These are phyloP conservation scores for Phytophthora sp. DNA, from an alignment of 352 stramenopile species.

Conservation along the genomic window DNA sequence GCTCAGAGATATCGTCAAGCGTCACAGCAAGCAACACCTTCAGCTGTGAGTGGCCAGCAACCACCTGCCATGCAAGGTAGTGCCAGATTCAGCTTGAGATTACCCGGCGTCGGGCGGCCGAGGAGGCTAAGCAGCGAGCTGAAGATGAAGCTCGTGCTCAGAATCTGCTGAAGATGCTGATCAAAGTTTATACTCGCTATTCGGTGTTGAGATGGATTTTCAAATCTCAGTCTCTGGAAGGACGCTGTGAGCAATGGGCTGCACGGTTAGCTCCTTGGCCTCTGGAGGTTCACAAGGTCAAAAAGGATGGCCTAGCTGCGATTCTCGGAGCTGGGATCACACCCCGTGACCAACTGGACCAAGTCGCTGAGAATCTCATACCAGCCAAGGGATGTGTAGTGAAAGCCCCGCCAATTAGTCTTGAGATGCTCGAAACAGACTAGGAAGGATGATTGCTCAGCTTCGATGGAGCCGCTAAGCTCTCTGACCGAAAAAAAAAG, in stretches of 20 bases:
- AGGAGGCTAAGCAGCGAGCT: too few species aligned
- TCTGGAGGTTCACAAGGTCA: neutral
- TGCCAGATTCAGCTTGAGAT: too few species aligned
- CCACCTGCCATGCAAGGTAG: too few species aligned
- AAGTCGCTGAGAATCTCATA: constrained; percentile 1
- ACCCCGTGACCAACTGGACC: neutral
- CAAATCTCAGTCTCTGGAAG: neutral
- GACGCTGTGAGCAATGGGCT: neutral
- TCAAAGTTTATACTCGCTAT: neutral
- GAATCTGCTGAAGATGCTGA: too few species aligned
- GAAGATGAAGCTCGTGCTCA: too few species aligned
- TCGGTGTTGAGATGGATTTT: neutral
- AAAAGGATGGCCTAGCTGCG: neutral
- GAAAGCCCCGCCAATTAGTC: constrained; percentile 1
- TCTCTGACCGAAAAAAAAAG: neutral
- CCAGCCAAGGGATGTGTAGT: neutral
- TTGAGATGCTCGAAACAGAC: neutral
- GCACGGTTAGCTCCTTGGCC: neutral
- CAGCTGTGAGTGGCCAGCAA: too few species aligned
- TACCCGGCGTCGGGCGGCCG: too few species aligned
- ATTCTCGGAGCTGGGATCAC: neutral
- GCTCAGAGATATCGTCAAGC: too few species aligned
- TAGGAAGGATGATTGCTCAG: constrained; percentile 1
- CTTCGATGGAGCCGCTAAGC: constrained; percentile 9
- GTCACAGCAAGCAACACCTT: too few species aligned